Conservation (phyloP, 2,329 filamentous ascomycete species). For the Didymosphaeria variabile region DNA sequence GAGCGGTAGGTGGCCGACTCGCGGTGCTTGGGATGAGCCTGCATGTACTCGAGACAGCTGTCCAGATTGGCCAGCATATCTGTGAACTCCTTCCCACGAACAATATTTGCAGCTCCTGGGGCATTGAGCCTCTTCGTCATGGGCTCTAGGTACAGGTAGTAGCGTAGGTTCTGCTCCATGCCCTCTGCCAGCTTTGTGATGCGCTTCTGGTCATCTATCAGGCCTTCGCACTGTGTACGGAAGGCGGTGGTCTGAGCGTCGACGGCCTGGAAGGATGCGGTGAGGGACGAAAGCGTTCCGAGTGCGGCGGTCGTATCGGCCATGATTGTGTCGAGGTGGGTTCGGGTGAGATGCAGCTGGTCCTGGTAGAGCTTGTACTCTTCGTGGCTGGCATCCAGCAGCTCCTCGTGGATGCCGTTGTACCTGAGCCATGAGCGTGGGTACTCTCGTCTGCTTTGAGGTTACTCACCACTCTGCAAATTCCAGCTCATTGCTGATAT, state of each 20-base stretch:
- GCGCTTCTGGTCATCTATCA: conserved; percentile 82
- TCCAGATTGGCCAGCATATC: conserved; percentile 90
- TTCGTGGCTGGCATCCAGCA: conserved; percentile 84
- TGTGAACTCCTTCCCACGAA: conserved; percentile 83
- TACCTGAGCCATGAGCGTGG: conserved; percentile 46
- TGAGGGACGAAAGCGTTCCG: conserved; percentile 77
- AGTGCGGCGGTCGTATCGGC: conserved; percentile 80
- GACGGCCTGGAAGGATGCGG: conserved; percentile 85
- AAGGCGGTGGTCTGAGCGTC: conserved; percentile 93
- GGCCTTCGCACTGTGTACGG: conserved; percentile 87
- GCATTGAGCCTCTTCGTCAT: conserved; percentile 91
- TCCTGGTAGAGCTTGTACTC: conserved; percentile 84
- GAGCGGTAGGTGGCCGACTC: conserved; percentile 89
- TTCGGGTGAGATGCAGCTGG: conserved; percentile 80
- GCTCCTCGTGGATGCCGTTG: conserved; percentile 67
- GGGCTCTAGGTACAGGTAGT: conserved; percentile 92
- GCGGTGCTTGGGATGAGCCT: conserved; percentile 81
- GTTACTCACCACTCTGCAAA: conserved; percentile 61
- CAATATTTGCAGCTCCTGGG: conserved; percentile 84
- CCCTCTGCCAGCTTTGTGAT: conserved; percentile 82
- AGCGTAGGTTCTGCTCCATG: conserved; percentile 88
- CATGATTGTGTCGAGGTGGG: conserved; percentile 82
- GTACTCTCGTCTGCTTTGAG: background rate
- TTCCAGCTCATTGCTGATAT: conserved; percentile 66
- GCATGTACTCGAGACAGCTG: conserved; percentile 92